Evolutionary conservation across 208 protist genomes (phyloP), one percentile per base, ranked within the genome.

Genomic region (Leptomonas seymouri): DNA sequence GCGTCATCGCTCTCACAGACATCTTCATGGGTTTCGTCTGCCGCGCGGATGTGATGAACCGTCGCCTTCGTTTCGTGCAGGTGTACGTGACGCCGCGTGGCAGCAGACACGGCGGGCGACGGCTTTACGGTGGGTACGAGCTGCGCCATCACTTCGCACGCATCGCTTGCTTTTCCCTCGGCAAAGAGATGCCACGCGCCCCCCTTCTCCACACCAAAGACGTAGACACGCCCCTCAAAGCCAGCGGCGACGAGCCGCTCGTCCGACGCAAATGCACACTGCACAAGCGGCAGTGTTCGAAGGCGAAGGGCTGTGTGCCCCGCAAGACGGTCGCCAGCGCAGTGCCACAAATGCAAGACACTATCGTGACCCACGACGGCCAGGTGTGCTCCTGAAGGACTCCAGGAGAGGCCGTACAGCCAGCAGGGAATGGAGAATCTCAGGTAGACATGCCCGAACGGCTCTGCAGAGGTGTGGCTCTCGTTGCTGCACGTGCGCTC

Each of bases 321-420:
- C 18, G 53, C 1, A 36, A 0, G 18, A 21, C 12, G 7, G 39
- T 53, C 44, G 2, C 18, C 7, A 21, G 49, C 23, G 39, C 57
- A 41, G 16, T 45, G 23, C 71, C 53, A 70, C 55, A 70, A 44
- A 15, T 76, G 71, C 36, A 76, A 48, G 4, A 25, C 21, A 48
- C 71, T 76, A 30, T 76, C 62, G n/a, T 76, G 71, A 12, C 55
- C 61, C 27, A 70, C 71, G 28, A 36, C 71, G 6, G 62, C 71
- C 46, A 76, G 56, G 20, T 60, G 62, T 56, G 36, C n/a, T 14
- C 60, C 71, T 7, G 54, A 66, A 3, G 63, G 48, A 28, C 41
- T 70, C 71, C 71, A 76, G 14, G 62, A 53, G 18, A 70, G 2
- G 15, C 36, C 28, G 39, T 76, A 46, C 31, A 76, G 44, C 61